Conservation (phyloP, 352 stramenopile genomes). For the Lagenidium giganteum region DNA sequence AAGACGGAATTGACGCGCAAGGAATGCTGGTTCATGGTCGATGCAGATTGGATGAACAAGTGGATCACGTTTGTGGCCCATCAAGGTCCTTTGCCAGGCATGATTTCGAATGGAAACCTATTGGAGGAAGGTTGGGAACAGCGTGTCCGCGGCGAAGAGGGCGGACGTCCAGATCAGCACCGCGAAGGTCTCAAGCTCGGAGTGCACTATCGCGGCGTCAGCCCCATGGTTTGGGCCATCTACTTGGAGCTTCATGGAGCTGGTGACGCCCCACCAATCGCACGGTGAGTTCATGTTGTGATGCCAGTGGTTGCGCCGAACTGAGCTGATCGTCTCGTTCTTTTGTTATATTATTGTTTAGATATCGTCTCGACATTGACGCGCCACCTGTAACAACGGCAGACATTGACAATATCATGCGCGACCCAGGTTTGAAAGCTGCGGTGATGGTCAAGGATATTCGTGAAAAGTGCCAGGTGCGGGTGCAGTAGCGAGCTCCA, state of each 20-base stretch:
- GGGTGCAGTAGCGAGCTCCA: too few relatives aligned
- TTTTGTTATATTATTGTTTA: background rate
- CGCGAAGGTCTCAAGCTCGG: slow-evolving; percentile 34
- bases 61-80: slow-evolving; percentile 58
- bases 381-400: too few relatives aligned
- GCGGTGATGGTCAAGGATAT: too few relatives aligned
- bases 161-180: slow-evolving; percentile 36
- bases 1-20: slow-evolving; percentile 37
- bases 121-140: slow-evolving; percentile 32
- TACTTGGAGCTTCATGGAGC: slow-evolving; percentile 56
- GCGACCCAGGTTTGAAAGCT: too few relatives aligned
- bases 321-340: background rate
- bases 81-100: slow-evolving; percentile 41
- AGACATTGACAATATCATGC: too few relatives aligned
- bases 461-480: too few relatives aligned
- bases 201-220: slow-evolving; percentile 64
- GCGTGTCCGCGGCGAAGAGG: slow-evolving; percentile 17
- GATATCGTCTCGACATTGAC: too few relatives aligned
- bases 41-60: slow-evolving; percentile 54
- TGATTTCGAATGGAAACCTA: slow-evolving; percentile 61
- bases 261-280: slow-evolving; percentile 38
- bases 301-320: background rate
- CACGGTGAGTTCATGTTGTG: slow-evolving; percentile 4
- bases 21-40: slow-evolving; percentile 75
- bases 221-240: slow-evolving; percentile 73